Percentiles rank a stretch among this genome's conserved stretches.
These are phyloP conservation scores for Coniosporium apollinis DNA, from an alignment of 495 filamentous ascomycete species.

Conservation along the genomic window DNA sequence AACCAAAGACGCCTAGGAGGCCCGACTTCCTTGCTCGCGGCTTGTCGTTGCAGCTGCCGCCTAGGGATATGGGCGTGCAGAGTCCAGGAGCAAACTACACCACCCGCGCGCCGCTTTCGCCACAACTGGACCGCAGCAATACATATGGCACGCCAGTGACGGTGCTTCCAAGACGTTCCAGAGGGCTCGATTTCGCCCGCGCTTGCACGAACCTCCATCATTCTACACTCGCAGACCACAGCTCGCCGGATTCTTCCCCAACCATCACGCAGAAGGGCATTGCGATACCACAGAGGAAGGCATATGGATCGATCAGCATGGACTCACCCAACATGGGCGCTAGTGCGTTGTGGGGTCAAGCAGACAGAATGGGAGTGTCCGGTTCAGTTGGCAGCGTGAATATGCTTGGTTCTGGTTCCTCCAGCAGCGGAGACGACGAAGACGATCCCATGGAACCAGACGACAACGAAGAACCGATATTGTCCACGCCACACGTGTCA, in stretches of 20 bases:
- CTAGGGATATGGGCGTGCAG: conserved; percentile 32
- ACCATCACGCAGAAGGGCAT: conserved; percentile 65
- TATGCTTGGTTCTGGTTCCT: conserved; percentile 65
- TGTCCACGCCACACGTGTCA: conserved; percentile 50
- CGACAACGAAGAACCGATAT: conserved; percentile 61
- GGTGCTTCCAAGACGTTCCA: conserved; percentile 68
- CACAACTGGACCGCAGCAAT: conserved; percentile 66
- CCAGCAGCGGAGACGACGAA: conserved; percentile 52
- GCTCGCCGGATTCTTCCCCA: conserved; percentile 88
- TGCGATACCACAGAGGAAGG: conserved; percentile 51
- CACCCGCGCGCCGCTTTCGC: conserved; percentile 59
- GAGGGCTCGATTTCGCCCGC: conserved; percentile 81
- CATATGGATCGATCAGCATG: conserved; percentile 24
- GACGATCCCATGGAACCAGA: conserved; percentile 64
- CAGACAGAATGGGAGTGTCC: conserved; percentile 60
- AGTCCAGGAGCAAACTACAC: conserved; percentile 38
- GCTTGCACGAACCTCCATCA: conserved; percentile 92
- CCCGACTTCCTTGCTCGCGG: conserved; percentile 40
- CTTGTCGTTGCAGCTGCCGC: conserved; percentile 60
- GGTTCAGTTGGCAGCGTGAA: conserved; percentile 73
- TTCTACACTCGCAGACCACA: conserved; percentile 75
- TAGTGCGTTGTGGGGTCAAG: conserved; percentile 29
- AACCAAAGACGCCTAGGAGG: conserved; percentile 38
- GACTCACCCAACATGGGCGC: conserved; percentile 28
- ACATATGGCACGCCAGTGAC: conserved; percentile 74